Conservation (phyloP, 2,329 filamentous ascomycete species). For the Zasmidium citrigriseum region DNA sequence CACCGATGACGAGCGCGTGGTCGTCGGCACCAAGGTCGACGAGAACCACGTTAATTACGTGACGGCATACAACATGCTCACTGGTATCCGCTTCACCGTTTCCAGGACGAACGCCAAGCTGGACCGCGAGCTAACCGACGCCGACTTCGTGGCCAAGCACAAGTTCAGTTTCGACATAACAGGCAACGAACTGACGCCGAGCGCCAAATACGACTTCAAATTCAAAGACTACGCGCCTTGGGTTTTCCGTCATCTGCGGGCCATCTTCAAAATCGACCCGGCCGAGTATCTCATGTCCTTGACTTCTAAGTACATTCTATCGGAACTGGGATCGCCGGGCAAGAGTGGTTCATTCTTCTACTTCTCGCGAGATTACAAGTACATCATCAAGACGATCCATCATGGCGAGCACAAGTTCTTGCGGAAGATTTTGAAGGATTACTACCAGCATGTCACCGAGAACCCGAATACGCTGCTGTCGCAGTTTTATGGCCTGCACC, state of each 20-base stretch:
- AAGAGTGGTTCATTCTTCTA: conserved; percentile 99
- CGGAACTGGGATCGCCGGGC: conserved; percentile 91
- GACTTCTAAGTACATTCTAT: conserved; percentile 97
- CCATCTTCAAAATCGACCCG: conserved; percentile 86
- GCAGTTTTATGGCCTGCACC: conserved; percentile 95
- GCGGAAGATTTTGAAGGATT: conserved; percentile 81
- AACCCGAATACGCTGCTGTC: conserved; percentile 97
- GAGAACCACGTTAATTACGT: conserved; percentile 93
- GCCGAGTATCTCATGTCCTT: conserved; percentile 98
- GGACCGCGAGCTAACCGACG: conserved; percentile 83
- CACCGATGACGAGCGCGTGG: conserved; percentile 85
- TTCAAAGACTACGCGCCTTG: conserved; percentile 99
- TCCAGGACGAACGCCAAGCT: conserved; percentile 96
- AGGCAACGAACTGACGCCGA: conserved; percentile 94
- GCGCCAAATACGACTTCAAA: conserved; percentile 99
- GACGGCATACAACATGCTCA: conserved; percentile 99
- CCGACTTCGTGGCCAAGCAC: conserved; percentile 90
- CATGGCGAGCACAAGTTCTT: conserved; percentile 90
- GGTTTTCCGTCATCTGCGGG: conserved; percentile 92
- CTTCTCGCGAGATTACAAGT: conserved; percentile 98
- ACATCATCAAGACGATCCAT: conserved; percentile 99
- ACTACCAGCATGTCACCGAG: conserved; percentile 86
- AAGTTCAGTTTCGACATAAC: conserved; percentile 99
- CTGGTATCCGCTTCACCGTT: conserved; percentile 94
- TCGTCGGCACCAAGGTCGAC: conserved; percentile 96